These are phyloP conservation scores for Thermochaetoides dissita DNA, from an alignment of 2,329 filamentous ascomycete genomes.

Conservation along the genomic window DNA sequence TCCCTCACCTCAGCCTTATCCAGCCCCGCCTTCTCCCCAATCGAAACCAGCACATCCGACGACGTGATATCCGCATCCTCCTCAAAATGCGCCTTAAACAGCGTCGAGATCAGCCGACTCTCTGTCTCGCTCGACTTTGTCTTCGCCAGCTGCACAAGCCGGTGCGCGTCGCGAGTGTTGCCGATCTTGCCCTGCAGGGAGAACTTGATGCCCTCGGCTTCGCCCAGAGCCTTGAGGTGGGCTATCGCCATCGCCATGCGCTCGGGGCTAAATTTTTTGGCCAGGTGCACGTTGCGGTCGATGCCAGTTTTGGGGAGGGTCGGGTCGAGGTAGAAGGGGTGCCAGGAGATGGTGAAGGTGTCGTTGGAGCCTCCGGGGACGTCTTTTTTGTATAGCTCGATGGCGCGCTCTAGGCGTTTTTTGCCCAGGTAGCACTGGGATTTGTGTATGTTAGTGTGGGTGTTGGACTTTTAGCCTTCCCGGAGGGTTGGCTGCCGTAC, in stretches of 20 bases:
- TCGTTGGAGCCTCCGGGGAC: slow-evolving; percentile 46
- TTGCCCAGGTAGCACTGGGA: slow-evolving; percentile 64
- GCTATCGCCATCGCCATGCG: slow-evolving; percentile 22
- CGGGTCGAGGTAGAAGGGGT: slow-evolving; percentile 69
- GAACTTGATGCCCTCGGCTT: slow-evolving; percentile 58
- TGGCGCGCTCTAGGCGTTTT: slow-evolving; percentile 58
- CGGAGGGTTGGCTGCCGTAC: slow-evolving; percentile 18
- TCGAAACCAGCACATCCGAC: slow-evolving; percentile 34
- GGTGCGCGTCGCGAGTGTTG: slow-evolving; percentile 66
- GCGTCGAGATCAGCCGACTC: slow-evolving; percentile 43
- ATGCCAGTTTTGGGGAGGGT: slow-evolving; percentile 34
- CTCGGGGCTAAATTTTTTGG: slow-evolving; percentile 51
- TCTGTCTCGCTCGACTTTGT: slow-evolving; percentile 34
- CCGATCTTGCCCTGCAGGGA: slow-evolving; percentile 57
- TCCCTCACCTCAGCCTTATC: slow-evolving; percentile 35
- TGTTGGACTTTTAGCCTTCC: not conserved
- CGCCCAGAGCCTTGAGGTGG: slow-evolving; percentile 40
- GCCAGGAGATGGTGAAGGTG: slow-evolving; percentile 61
- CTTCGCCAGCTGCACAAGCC: slow-evolving; percentile 57
- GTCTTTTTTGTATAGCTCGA: slow-evolving; percentile 47
- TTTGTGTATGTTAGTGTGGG: not conserved
- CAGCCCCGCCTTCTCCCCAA: slow-evolving; percentile 40
- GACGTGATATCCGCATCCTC: slow-evolving; percentile 49
- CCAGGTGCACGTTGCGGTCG: slow-evolving; percentile 38
- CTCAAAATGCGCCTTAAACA: slow-evolving; percentile 56